A percentile compares a stretch with the other conserved stretches of the same genome.
These are phyloP conservation scores for Buddleja alternifolia DNA, from an alignment of 257 asterid genomes.

Conservation along the genomic window DNA sequence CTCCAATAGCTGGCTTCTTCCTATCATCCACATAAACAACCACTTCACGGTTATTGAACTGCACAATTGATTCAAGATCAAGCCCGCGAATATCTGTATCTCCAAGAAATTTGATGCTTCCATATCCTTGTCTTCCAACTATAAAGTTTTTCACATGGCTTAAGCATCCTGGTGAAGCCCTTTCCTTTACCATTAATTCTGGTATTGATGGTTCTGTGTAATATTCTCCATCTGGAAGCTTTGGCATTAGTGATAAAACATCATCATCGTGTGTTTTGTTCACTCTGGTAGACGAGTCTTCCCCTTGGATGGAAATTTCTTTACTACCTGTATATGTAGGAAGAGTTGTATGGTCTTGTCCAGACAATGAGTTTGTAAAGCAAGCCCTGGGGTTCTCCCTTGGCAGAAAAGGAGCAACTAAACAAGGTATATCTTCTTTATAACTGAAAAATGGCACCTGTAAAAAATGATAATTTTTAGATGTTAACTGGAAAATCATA, in stretches of 20 bases:
- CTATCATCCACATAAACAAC: conserved; percentile 57
- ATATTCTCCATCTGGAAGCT: conserved; percentile 39
- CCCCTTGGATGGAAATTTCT: conserved; percentile 10
- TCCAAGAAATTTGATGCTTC: conserved; percentile 71
- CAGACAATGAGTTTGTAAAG: conserved; percentile 14
- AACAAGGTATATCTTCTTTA: conserved; percentile 28
- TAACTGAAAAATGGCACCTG: conserved; percentile 42
- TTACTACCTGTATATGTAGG: not conserved
- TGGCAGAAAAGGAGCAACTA: conserved; percentile 26
- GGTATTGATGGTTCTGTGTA: conserved; percentile 35
- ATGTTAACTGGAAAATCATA: not conserved
- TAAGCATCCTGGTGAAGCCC: conserved; percentile 67
- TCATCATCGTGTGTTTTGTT: conserved; percentile 11
- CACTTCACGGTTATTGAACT: conserved; percentile 68
- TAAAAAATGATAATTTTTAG: not conserved
- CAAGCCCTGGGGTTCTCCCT: conserved; percentile 37
- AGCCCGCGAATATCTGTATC: conserved; percentile 67
- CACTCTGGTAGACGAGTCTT: conserved; percentile 3
- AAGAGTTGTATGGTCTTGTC: not conserved
- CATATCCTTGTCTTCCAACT: conserved; percentile 63
- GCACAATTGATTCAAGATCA: conserved; percentile 58
- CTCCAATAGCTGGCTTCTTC: conserved; percentile 67
- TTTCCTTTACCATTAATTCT: conserved; percentile 47
- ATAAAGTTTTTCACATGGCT: conserved; percentile 65
- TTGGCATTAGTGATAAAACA: conserved; percentile 37